A percentile compares a stretch with the other conserved stretches of the same genome.
These are phyloP conservation scores for Hypoxylon lienhwacheense DNA, from an alignment of 495 filamentous ascomycete genomes.

Conservation along the genomic window DNA sequence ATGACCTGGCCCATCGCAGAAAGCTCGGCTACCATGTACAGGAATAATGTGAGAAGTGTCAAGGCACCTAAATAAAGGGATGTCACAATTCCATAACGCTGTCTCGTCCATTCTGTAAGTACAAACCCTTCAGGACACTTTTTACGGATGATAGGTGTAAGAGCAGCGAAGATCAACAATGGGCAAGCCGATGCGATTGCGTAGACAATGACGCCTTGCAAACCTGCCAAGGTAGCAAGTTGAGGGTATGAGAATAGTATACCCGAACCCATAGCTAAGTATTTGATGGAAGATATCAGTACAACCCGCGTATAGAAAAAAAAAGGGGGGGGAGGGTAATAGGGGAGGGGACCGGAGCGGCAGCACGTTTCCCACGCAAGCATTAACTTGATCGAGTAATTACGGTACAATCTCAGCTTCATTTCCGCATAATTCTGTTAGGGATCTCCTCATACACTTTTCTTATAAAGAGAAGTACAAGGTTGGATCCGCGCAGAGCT, in stretches of 20 bases:
- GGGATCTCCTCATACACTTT: constrained; percentile 30
- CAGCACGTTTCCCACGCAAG: constrained; percentile 93
- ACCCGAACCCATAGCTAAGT: constrained; percentile 71
- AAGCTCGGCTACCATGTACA: constrained; percentile 81
- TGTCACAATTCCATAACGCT: constrained; percentile 66
- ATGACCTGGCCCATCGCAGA: constrained; percentile 74
- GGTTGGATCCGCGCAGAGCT: constrained; percentile 52
- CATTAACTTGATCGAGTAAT: constrained; percentile 94
- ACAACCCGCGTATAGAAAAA: constrained; percentile 21
- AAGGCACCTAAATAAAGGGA: constrained; percentile 69
- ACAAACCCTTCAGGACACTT: constrained; percentile 79
- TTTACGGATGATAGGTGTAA: constrained; percentile 70
- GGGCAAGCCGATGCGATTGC: constrained; percentile 67
- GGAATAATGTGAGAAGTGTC: constrained; percentile 73
- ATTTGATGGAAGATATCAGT: constrained; percentile 38
- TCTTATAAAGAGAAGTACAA: constrained; percentile 22
- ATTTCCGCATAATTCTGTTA: constrained; percentile 44
- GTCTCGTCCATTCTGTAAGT: constrained; percentile 76
- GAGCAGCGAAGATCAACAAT: constrained; percentile 64
- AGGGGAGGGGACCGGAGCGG: constrained; percentile 63
- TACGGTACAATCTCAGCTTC: constrained; percentile 90
- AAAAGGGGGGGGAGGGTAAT: constrained; percentile 29
- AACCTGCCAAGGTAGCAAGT: constrained; percentile 74
- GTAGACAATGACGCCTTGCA: constrained; percentile 74
- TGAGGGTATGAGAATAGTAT: constrained; percentile 78